Evolutionary conservation across 2,329 filamentous ascomycete genomes (phyloP).

Genomic region (Eurotiales sp.): DNA sequence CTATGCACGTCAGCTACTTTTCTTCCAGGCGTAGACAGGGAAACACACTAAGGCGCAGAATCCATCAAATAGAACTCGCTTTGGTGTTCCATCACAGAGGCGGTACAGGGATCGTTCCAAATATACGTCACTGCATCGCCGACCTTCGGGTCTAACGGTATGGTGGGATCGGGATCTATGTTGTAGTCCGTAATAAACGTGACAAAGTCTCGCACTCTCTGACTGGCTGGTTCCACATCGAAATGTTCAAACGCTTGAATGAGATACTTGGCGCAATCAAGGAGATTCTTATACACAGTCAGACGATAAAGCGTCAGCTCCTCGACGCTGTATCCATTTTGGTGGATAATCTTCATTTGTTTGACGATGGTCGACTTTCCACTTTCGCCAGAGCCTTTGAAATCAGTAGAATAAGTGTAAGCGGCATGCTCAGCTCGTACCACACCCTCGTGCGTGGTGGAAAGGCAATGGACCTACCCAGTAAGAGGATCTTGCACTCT

Average conservation of each 20-base stretch:
- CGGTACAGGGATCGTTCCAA: slow-evolving; percentile 84
- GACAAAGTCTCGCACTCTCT: slow-evolving; percentile 69
- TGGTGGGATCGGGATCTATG: slow-evolving; percentile 85
- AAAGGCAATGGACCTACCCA: slow-evolving; percentile 62
- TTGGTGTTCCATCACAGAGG: slow-evolving; percentile 82
- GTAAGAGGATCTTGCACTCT: slow-evolving; percentile 97
- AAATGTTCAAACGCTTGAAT: slow-evolving; percentile 91
- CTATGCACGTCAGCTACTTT: slow-evolving; percentile 49
- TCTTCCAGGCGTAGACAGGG: not conserved
- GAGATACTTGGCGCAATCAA: slow-evolving; percentile 93
- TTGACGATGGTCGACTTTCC: slow-evolving; percentile 99
- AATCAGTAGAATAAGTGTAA: slow-evolving; percentile 8
- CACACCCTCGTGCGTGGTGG: not conserved
- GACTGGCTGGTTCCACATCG: slow-evolving; percentile 70
- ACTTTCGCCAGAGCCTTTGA: slow-evolving; percentile 88
- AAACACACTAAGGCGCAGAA: slow-evolving; percentile 87
- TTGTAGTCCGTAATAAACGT: slow-evolving; percentile 83
- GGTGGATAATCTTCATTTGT: slow-evolving; percentile 99
- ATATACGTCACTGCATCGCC: slow-evolving; percentile 78
- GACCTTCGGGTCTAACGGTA: slow-evolving; percentile 74
- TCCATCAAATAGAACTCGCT: slow-evolving; percentile 99
- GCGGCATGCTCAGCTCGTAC: no score
- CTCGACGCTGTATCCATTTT: slow-evolving; percentile 93
- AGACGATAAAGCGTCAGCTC: slow-evolving; percentile 91
- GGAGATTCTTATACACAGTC: slow-evolving; percentile 96